Percentiles rank a stretch among this genome's conserved stretches.
Evolutionary conservation across 2,329 filamentous ascomycete species (phyloP).

Genomic region (Trichoderma hamatum): DNA sequence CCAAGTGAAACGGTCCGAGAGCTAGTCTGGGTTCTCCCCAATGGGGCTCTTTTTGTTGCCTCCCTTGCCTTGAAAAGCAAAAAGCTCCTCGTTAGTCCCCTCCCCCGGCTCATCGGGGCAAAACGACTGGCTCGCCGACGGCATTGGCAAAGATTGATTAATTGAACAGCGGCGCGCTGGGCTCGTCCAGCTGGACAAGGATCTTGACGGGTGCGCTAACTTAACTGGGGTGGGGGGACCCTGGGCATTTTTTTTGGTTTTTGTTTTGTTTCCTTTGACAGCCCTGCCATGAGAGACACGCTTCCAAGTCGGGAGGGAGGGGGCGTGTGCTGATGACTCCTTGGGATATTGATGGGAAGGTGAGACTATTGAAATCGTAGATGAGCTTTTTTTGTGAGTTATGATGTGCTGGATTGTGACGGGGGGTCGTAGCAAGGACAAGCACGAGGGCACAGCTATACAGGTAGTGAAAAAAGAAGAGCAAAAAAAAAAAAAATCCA

Average conservation of each 20-base stretch:
- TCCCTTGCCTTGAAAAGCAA: neutral
- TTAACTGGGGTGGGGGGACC: neutral
- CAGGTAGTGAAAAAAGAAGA: neutral
- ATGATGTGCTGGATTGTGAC: too few relatives aligned
- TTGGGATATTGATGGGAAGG: neutral
- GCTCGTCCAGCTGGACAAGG: slow-evolving; percentile 30
- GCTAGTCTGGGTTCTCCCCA: neutral
- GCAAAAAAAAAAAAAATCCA: neutral
- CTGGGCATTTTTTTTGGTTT: neutral
- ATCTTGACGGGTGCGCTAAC: slow-evolving; percentile 25
- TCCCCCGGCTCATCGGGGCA: slow-evolving; percentile 5
- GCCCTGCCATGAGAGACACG: neutral
- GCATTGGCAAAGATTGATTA: neutral
- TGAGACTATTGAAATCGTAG: neutral
- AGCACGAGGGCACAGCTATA: neutral
- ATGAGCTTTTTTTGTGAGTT: neutral
- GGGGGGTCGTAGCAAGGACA: neutral
- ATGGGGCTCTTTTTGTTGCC: neutral
- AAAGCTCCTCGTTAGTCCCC: neutral
- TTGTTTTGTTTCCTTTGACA: neutral
- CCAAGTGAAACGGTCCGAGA: neutral
- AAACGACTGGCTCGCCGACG: slow-evolving; percentile 6
- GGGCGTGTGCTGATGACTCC: neutral
- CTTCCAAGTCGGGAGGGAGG: neutral
- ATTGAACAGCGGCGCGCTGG: neutral